phyloP scores from a whole-genome alignment of 306 rosid species.

The Rosa chinensis region DNA sequence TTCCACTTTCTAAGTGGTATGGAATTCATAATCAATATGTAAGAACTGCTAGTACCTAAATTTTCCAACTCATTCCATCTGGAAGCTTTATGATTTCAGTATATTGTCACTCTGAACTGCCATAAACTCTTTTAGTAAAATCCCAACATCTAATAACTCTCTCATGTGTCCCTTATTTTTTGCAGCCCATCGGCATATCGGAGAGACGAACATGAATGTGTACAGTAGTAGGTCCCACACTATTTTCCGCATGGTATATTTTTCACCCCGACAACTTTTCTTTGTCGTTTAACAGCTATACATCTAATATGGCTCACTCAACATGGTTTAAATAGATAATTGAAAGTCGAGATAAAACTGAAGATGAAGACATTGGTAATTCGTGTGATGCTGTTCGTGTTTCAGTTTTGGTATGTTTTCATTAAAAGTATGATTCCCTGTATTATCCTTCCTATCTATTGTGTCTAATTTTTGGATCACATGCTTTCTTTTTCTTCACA shows the following conservation, averaged over 20 bases:
- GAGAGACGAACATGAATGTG: conserved; percentile 95
- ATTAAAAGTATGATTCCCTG: not conserved
- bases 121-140: not conserved
- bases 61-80: conserved; percentile 13
- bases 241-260: conserved; percentile 89
- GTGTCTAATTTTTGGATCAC: not conserved
- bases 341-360: conserved; percentile 82
- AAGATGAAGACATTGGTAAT: conserved; percentile 52
- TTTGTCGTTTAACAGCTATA: conserved; percentile 7
- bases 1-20: conserved; percentile 12
- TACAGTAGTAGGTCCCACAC: conserved; percentile 97
- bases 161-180: conserved; percentile 16
- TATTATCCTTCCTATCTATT: not conserved
- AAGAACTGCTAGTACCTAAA: not conserved
- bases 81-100: not conserved
- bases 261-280: conserved; percentile 18
- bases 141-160: not conserved
- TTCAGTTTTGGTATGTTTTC: conserved; percentile 76
- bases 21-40: not conserved
- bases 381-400: conserved; percentile 94
- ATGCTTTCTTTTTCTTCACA: not conserved
- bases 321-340: conserved; percentile 55
- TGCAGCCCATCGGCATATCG: conserved; percentile 95
- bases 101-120: not conserved
- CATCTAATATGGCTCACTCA: conserved; percentile 11